phyloP scores from a whole-genome alignment of 164 flowering plant genomes.

The Buxus sempervirens region DNA sequence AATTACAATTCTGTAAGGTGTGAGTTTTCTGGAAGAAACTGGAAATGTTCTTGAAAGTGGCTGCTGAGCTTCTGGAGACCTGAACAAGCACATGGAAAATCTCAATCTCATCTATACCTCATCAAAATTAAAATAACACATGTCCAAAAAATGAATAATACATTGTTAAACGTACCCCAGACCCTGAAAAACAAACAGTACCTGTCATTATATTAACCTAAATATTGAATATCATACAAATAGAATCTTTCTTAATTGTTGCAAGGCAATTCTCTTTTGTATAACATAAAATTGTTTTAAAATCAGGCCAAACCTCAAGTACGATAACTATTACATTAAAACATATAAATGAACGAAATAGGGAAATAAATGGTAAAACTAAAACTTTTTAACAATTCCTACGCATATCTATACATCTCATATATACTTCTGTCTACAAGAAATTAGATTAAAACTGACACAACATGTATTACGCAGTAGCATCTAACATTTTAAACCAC shows the following conservation, averaged over 20 bases:
- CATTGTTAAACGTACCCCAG: background rate
- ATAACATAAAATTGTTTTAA: background rate
- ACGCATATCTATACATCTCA: background rate
- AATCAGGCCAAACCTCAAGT: background rate
- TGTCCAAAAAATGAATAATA: background rate
- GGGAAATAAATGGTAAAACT: background rate
- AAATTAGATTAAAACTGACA: background rate
- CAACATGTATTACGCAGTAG: background rate
- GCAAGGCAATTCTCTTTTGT: background rate
- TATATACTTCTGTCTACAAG: background rate
- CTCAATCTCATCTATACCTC: background rate
- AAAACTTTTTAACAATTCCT: background rate
- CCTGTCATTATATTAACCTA: too few relatives aligned
- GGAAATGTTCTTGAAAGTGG: constrained; percentile 75
- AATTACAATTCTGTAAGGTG: constrained; percentile 80
- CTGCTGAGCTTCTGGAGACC: constrained; percentile 51
- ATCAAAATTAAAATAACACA: background rate
- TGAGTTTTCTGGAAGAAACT: constrained; percentile 50
- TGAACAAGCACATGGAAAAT: constrained; percentile 32
- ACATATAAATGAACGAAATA: background rate
- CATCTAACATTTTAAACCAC: too few relatives aligned
- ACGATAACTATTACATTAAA: background rate
- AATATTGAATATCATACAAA: too few relatives aligned
- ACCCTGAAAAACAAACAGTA: too few relatives aligned
- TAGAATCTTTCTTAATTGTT: too few relatives aligned